Conservation (phyloP, 352 stramenopile species). For the Thalassiosira exigua region DNA sequence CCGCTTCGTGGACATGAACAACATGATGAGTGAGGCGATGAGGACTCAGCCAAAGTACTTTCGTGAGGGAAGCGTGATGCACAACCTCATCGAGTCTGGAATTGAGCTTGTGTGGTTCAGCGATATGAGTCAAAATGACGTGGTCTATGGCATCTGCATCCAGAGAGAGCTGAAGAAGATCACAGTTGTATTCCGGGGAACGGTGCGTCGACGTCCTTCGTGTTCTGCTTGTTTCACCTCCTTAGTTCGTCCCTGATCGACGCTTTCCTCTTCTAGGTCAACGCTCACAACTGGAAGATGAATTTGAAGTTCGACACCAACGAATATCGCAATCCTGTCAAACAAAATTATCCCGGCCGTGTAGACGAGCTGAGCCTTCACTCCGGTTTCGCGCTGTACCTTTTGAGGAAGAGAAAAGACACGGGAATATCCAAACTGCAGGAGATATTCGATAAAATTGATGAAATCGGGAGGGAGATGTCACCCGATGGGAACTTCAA, state of each 20-base stretch:
- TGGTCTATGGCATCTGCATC: slow-evolving; percentile 53
- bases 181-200: slow-evolving; percentile 42
- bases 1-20: slow-evolving; percentile 37
- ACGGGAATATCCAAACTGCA: slow-evolving; percentile 40
- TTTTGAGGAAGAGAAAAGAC: slow-evolving; percentile 44
- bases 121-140: slow-evolving; percentile 42
- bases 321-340: slow-evolving; percentile 49
- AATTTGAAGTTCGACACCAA: slow-evolving; percentile 39
- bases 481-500: slow-evolving; percentile 33
- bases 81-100: slow-evolving; percentile 49
- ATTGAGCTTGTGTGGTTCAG: slow-evolving; percentile 50
- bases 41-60: slow-evolving; percentile 32
- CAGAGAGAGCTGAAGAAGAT: slow-evolving; percentile 43
- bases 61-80: slow-evolving; percentile 39
- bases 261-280: slow-evolving; percentile 1
- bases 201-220: not conserved
- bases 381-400: slow-evolving; percentile 42
- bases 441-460: slow-evolving; percentile 41
- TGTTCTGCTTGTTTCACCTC: not conserved
- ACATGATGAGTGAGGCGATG: slow-evolving; percentile 36
- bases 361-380: slow-evolving; percentile 35
- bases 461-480: slow-evolving; percentile 29
- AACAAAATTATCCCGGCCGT: slow-evolving; percentile 33
- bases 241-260: not conserved
- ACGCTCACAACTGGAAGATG: slow-evolving; percentile 23